Base-by-base conservation (phyloP, 106 monocot genomes). In the Dioscorea alata region DNA sequence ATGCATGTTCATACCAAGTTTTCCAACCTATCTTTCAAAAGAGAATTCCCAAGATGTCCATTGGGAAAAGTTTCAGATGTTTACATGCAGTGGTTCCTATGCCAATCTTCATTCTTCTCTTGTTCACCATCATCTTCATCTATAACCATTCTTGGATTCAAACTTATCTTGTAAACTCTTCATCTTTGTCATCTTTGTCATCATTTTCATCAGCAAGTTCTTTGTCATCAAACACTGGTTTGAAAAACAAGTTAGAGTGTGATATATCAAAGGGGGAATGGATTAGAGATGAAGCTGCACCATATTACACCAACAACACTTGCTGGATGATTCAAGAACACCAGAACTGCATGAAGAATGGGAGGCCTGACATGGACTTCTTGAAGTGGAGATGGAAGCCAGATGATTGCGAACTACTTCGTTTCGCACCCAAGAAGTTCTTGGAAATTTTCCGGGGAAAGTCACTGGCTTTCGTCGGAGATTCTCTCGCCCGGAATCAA, bases 221-320 rank as follows among this genome's bases (percentile, higher is more conserved):
- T 19, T 54, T 54, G 4, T 6, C 13, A 0, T 14, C 18, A 54
- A 54, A 6, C 19, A 13, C 54, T 54, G 2, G 13, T 5, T 42
- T 6, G 18, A 54, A 19, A 13, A 54, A 54, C 54, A 18, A 18
- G 18, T 4, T 54, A 54, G 59, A 12, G 8, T 59, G 59, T 23
- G 23, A 59, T 21, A 6, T 59, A 20, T 59, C 59, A 12, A 23
- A 22, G 22, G 59, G 59, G 4, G 59, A 59, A 10, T 59, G 59
- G 59, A 23, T 59, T 22, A 18, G 59, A 21, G 59, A 59, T 59
- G 8, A 4, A 1, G 59, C 23, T 4, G 59, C 22, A 21, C 59
- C 59, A 59, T 59, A 59, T 21, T 59, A 59, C 59, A 59, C 59
- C 12, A 59, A 59, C 59, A 21, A 59, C 4, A 59, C 59, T 12